Evolutionary conservation across 345 rosid species (phyloP).

Genomic region (Populus davidiana): DNA sequence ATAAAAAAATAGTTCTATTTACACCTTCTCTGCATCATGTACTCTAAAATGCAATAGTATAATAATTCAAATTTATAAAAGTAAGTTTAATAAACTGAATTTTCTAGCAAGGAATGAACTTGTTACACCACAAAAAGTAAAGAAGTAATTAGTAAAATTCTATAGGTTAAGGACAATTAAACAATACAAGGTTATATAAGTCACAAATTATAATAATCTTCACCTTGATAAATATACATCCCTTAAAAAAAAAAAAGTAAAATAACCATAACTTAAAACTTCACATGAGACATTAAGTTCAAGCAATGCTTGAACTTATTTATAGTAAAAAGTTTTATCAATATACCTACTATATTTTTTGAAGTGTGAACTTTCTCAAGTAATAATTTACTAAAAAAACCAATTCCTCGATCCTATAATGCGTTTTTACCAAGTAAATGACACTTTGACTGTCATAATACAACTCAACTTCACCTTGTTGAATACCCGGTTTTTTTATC

Average conservation of each 20-base stretch:
- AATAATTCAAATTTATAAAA: neutral
- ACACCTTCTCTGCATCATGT: too few relatives aligned
- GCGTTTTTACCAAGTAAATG: too few relatives aligned
- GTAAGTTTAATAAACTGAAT: neutral
- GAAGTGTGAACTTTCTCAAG: neutral
- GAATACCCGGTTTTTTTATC: neutral
- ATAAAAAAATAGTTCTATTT: too few relatives aligned
- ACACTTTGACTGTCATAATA: neutral
- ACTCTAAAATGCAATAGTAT: neutral
- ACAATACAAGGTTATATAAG: too few relatives aligned
- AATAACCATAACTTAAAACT: too few relatives aligned
- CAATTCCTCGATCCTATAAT: neutral
- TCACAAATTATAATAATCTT: too few relatives aligned
- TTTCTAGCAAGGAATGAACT: neutral
- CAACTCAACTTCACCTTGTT: neutral
- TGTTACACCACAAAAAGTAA: too few relatives aligned
- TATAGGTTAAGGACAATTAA: too few relatives aligned
- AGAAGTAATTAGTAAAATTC: too few relatives aligned
- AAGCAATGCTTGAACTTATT: neutral
- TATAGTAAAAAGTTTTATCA: neutral
- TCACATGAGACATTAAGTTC: too few relatives aligned
- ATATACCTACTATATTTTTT: neutral
- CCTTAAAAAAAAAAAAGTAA: rapidly evolving
- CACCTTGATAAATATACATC: too few relatives aligned
- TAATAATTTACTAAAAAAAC: neutral